Evolutionary conservation across 306 rosid species (phyloP).

Genomic region (Gillenia trifoliata): DNA sequence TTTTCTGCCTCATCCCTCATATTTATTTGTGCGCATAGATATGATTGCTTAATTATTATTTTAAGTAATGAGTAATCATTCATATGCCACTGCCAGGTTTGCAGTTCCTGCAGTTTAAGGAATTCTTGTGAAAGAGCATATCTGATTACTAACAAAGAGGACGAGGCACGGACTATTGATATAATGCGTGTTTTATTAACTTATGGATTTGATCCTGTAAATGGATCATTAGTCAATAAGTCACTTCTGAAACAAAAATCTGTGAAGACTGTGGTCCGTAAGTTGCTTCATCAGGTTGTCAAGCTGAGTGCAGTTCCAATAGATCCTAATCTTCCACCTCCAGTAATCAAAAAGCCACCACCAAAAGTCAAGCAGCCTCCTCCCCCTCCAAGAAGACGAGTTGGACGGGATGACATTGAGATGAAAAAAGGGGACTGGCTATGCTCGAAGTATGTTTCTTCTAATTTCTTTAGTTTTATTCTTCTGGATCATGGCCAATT

Average conservation of each 20-base stretch:
- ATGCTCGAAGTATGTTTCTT: conserved; percentile 81
- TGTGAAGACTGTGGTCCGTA: conserved; percentile 74
- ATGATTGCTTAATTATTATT: not conserved
- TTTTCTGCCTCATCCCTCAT: not conserved
- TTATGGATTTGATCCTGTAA: conserved; percentile 74
- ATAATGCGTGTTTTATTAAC: conserved; percentile 74
- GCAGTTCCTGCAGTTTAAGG: conserved; percentile 99
- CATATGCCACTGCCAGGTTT: conserved; percentile 68
- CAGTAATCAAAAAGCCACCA: conserved; percentile 67
- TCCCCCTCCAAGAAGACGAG: conserved; percentile 81
- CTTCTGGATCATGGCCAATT: conserved; percentile 5
- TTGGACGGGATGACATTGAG: conserved; percentile 93
- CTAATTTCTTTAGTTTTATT: conserved; percentile 12
- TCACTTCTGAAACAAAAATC: conserved; percentile 74
- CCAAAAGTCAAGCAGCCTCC: conserved; percentile 96
- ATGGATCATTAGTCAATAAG: conserved; percentile 51
- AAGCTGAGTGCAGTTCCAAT: conserved; percentile 93
- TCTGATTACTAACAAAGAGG: conserved; percentile 82
- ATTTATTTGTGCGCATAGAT: not conserved
- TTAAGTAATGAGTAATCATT: conserved; percentile 27
- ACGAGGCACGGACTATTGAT: conserved; percentile 83
- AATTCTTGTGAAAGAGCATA: conserved; percentile 81
- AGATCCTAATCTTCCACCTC: conserved; percentile 90
- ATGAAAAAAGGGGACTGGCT: conserved; percentile 99
- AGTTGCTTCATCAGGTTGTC: conserved; percentile 88